A percentile compares a stretch with the other conserved stretches of the same genome.
phyloP scores from a whole-genome alignment of 257 asterid genomes.

The Solanum stenotomum region DNA sequence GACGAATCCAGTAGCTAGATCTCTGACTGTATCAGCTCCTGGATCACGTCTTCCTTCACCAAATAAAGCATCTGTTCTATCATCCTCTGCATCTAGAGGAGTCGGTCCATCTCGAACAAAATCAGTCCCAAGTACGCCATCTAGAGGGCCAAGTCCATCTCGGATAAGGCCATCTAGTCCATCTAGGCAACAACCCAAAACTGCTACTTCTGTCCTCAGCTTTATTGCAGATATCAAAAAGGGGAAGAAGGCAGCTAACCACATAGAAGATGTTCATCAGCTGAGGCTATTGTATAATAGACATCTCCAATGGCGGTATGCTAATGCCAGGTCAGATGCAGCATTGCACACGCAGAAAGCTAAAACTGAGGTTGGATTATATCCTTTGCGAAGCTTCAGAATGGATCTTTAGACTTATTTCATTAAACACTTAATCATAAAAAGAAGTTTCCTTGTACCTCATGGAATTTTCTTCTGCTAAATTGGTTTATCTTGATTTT shows the following conservation, averaged over 20 bases:
- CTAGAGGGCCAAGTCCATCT: conserved; percentile 72
- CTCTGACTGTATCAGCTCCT: conserved; percentile 28
- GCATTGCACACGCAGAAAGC: conserved; percentile 40
- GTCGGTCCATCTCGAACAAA: conserved; percentile 48
- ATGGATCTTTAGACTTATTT: not conserved
- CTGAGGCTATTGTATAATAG: conserved; percentile 70
- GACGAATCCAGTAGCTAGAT: conserved; percentile 43
- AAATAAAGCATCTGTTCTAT: conserved; percentile 13
- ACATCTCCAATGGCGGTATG: conserved; percentile 80
- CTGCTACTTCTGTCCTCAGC: conserved; percentile 65
- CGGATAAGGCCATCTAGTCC: conserved; percentile 73
- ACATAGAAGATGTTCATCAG: conserved; percentile 77
- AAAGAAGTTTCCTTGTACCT: not conserved
- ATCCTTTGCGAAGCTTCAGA: not conserved
- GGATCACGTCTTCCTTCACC: conserved; percentile 63
- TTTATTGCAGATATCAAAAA: conserved; percentile 70
- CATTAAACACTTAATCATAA: not conserved
- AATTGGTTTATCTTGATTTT: not conserved
- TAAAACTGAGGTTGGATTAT: conserved; percentile 62
- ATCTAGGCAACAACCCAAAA: conserved; percentile 48
- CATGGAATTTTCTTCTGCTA: not conserved
- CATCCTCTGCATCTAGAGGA: conserved; percentile 45
- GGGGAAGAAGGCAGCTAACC: conserved; percentile 58
- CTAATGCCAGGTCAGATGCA: conserved; percentile 54
- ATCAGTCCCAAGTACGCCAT: conserved; percentile 27